phyloP scores from a whole-genome alignment of 1,284 basidiomycete genomes.

The Cutaneotrichosporon curvatum region DNA sequence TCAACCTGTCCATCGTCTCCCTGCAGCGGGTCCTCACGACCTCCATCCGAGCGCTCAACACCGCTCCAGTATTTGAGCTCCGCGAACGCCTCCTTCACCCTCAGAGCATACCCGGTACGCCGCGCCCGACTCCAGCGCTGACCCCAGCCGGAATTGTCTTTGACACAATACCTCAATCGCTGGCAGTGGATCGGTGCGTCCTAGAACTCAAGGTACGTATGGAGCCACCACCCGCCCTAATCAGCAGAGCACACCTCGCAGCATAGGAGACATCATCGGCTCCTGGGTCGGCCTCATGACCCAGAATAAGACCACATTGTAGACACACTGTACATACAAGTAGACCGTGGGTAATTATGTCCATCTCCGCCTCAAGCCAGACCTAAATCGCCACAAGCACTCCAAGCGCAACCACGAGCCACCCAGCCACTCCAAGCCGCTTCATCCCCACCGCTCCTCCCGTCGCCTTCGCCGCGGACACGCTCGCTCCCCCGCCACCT shows the following conservation, averaged over 20 bases:
- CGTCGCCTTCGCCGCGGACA: background rate
- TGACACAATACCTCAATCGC: background rate
- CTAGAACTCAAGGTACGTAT: slow-evolving; percentile 3
- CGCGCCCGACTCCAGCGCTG: background rate
- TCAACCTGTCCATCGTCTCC: slow-evolving; percentile 1
- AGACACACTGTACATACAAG: background rate
- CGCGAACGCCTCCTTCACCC: background rate
- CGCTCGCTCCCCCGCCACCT: background rate
- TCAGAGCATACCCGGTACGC: slow-evolving; percentile 2
- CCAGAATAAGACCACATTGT: too few species aligned
- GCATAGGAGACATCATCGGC: background rate
- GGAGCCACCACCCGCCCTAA: background rate
- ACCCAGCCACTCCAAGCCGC: too few species aligned
- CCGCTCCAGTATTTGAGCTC: slow-evolving; percentile 1
- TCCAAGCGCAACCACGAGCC: background rate
- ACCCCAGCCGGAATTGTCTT: slow-evolving; percentile 1
- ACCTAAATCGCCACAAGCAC: background rate
- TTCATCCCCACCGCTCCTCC: too few species aligned
- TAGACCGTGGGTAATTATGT: too few species aligned
- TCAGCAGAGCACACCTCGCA: background rate
- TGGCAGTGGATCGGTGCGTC: background rate
- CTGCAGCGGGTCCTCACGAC: background rate
- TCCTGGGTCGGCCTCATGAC: background rate
- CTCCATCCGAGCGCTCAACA: slow-evolving; percentile 2
- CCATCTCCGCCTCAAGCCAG: background rate